These are phyloP conservation scores for Puccinia triticina DNA, from an alignment of 1,284 basidiomycete genomes.

Conservation along the genomic window DNA sequence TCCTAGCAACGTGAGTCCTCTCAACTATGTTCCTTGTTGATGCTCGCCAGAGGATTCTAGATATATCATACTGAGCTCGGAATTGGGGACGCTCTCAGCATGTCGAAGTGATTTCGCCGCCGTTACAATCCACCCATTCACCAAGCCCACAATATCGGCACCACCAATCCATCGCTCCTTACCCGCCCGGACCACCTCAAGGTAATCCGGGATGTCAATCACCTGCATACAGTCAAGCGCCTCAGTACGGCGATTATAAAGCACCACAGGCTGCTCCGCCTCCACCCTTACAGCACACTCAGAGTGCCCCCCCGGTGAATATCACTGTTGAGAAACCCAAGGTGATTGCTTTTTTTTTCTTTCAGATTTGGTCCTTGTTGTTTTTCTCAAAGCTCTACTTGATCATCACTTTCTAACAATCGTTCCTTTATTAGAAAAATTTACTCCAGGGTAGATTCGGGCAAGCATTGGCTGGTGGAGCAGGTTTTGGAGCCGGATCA, in stretches of 20 bases:
- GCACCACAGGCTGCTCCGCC: conserved; percentile 11
- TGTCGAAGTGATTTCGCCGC: conserved; percentile 9
- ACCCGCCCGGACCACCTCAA: conserved; percentile 20
- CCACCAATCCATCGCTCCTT: neutral
- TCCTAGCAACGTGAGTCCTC: conserved; percentile 42
- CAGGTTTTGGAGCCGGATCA: conserved; percentile 47
- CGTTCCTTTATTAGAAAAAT: conserved; percentile 24
- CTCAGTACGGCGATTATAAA: conserved; percentile 30
- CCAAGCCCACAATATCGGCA: neutral
- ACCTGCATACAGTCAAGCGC: neutral
- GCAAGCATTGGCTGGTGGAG: conserved; percentile 45
- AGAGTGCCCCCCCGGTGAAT: conserved; percentile 43
- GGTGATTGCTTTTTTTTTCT: neutral
- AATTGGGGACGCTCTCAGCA: neutral
- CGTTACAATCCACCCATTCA: neutral
- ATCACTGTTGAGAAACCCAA: conserved; percentile 40
- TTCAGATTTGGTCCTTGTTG: neutral
- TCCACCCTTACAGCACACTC: conserved; percentile 36
- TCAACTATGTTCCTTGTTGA: neutral
- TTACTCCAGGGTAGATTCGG: conserved; percentile 44
- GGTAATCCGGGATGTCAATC: neutral
- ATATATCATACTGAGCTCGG: neutral
- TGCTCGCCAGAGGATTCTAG: too few species aligned
- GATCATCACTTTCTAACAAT: neutral
- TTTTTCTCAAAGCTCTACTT: too few species aligned